Evolutionary conservation across 2,329 filamentous ascomycete species (phyloP).

Genomic region (Xylaria sp.): DNA sequence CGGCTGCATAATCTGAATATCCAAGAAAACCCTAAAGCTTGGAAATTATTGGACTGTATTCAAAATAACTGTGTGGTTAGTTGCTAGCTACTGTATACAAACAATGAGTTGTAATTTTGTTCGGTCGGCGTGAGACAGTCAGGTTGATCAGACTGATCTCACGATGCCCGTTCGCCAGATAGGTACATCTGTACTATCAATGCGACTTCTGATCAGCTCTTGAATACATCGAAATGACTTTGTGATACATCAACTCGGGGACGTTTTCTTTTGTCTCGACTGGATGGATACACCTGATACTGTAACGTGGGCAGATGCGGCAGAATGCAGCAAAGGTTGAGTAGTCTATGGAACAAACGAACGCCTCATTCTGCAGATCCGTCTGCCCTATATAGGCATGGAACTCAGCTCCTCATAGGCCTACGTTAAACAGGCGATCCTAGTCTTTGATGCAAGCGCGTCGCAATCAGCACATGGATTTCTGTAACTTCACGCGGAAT

Average conservation of each 20-base stretch:
- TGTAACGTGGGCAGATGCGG: not conserved
- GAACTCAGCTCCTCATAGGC: not conserved
- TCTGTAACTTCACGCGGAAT: slow-evolving; percentile 6
- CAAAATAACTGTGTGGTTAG: not conserved
- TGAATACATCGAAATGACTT: not conserved
- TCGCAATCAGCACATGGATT: not conserved
- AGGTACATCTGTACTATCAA: not conserved
- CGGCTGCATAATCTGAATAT: no score
- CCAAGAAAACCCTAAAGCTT: no score
- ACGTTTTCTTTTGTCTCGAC: not conserved
- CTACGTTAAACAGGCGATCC: not conserved
- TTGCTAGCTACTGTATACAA: not conserved
- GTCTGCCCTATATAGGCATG: not conserved
- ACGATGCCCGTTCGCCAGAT: not conserved
- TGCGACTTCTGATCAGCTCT: not conserved
- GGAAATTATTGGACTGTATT: not conserved
- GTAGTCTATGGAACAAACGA: not conserved
- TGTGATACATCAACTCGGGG: slow-evolving; percentile 4
- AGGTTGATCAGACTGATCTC: not conserved
- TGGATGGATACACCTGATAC: not conserved
- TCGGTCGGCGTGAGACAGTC: not conserved
- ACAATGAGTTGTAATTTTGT: not conserved
- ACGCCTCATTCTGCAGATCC: not conserved
- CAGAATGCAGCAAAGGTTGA: not conserved
- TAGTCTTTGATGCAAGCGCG: not conserved